These are phyloP conservation scores for Bidens hawaiensis DNA, from an alignment of 140 eudicot species.

Conservation along the genomic window DNA sequence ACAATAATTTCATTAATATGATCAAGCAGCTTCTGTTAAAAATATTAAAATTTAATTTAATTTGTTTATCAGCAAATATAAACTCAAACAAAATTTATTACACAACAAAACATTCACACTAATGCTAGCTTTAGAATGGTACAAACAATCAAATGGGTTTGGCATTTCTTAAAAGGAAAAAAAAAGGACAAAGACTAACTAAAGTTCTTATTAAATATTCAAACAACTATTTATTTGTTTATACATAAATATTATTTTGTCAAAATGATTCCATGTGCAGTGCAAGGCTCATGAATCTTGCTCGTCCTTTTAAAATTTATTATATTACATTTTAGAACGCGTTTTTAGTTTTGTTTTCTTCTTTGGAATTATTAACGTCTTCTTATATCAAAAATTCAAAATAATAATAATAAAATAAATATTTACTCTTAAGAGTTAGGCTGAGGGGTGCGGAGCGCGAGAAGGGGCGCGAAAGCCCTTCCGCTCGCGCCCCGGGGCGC, in stretches of 20 bases:
- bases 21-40: no score
- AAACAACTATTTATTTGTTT: not conserved
- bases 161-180: not conserved
- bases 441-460: no score
- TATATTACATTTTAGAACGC: not conserved
- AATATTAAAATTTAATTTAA: not conserved
- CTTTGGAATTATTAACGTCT: not conserved
- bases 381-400: not conserved
- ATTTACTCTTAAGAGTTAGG: not conserved
- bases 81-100: not conserved
- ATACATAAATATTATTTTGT: not conserved
- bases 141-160: not conserved
- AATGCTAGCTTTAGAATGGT: not conserved
- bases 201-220: not conserved
- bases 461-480: no score
- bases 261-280: slow-evolving; percentile 12
- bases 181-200: not conserved
- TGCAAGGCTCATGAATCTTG: slow-evolving; percentile 3
- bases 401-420: not conserved
- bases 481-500: no score
- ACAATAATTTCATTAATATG: not conserved
- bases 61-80: not conserved
- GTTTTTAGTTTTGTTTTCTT: slow-evolving; percentile 1
- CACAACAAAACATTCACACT: slow-evolving; percentile 6
- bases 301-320: not conserved